Evolutionary conservation across 805 yeast genomes (phyloP), one percentile per base, ranked within the genome.

Genomic region (Kuraishia molischiana): DNA sequence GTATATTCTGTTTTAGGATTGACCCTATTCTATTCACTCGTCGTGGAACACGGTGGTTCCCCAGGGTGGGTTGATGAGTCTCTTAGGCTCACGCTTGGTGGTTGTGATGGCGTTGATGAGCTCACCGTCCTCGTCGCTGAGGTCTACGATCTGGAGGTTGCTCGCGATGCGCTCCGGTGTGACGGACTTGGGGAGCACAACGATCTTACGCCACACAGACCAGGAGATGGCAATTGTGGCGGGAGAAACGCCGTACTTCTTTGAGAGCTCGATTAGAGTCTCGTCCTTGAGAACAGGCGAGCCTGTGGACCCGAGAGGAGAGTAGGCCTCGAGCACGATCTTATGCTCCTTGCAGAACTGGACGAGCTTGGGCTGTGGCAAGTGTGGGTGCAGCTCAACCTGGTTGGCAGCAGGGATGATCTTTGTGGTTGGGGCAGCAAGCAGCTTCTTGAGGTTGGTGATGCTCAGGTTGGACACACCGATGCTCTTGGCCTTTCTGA

Each of bases 241-340:
- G 0, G 73, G 66, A 3, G 69, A 52, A 6, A 66, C 74, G 18
- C 56, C 51, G 49, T 82, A 69, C 56, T 77, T 76, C 41, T 68
- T 51, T 14, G 86, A 85, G 26, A 84, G 53, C 37, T 69, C 60
- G 35, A 58, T 47, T 3, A 79, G 67, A n/a, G 62, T 44, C 20
- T 75, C 74, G 36, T 73, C 52, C 41, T 71, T 66, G 48, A 77
- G 49, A 38, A 76, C 66, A 24, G 85, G 85, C 1, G 85, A 84
- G 32, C 84, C 83, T 14, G 61, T 52, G 2, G 79, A 62, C 5
- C 89, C 92, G 37, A 77, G 61, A 8, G 85, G 84, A 19, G 81
- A 70, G 46, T 70, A 79, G 0, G 82, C 81, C 24, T 64, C 69
- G 5, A 75, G 48, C 3, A 59, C 41, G 32, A 71, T 67, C 4